Conservation (phyloP, 225 moss, liverwort and hornwort species). For the Climacium dendroides region DNA sequence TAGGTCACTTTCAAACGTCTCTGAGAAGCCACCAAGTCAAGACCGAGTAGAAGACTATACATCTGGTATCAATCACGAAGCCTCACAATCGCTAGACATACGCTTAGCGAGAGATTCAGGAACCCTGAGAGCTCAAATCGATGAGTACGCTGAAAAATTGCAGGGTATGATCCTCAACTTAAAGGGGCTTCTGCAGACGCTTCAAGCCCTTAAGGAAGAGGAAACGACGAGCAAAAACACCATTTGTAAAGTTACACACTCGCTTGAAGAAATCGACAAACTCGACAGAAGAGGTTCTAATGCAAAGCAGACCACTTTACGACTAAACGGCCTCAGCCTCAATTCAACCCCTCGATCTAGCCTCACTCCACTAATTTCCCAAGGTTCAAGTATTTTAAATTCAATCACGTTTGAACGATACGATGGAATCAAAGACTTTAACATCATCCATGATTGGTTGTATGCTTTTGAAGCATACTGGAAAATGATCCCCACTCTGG, state of each 20-base stretch:
- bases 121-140: constrained; percentile 18
- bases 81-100: not conserved
- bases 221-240: not conserved
- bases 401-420: constrained; percentile 20
- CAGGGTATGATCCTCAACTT: constrained; percentile 3
- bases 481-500: constrained; percentile 4
- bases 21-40: not conserved
- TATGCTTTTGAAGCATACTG: constrained; percentile 33
- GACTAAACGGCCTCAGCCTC: not conserved
- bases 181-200: not conserved
- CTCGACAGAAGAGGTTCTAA: not conserved
- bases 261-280: not conserved
- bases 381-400: constrained; percentile 1
- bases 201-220: not conserved
- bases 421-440: constrained; percentile 16
- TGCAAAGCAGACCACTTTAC: not conserved
- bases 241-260: not conserved
- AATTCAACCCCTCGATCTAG: not conserved
- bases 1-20: not conserved
- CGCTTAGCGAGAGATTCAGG: not conserved
- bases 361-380: not conserved
- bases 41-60: not conserved
- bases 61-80: not conserved
- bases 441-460: constrained; percentile 28
- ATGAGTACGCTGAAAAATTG: constrained; percentile 1